These are phyloP conservation scores for Pyricularia pennisetigena DNA, from an alignment of 2,329 filamentous ascomycete genomes.

Conservation along the genomic window DNA sequence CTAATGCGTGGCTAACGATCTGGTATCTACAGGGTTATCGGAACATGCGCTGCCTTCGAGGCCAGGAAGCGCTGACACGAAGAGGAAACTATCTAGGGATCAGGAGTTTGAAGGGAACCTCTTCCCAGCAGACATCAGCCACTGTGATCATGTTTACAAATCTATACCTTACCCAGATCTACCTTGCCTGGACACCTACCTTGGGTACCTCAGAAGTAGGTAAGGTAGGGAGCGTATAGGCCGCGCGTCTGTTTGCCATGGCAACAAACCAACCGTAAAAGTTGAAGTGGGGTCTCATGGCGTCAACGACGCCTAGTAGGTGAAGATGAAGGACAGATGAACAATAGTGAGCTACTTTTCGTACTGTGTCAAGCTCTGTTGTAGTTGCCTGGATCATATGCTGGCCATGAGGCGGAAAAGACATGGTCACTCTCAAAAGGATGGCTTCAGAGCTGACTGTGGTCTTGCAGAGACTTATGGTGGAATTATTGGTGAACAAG, in stretches of 20 bases:
- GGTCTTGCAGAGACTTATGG: background rate
- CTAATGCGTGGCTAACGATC: background rate
- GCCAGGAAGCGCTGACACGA: background rate
- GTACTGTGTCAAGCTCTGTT: background rate
- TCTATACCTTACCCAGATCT: background rate
- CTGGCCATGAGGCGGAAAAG: background rate
- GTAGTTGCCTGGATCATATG: background rate
- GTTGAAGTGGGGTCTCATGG: background rate
- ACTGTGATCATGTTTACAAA: background rate
- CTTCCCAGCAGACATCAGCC: background rate
- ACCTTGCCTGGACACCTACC: background rate
- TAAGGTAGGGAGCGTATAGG: background rate
- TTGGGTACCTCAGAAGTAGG: background rate
- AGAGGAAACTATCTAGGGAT: background rate
- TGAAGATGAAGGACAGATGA: background rate
- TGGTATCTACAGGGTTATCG: background rate
- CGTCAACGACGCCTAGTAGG: background rate
- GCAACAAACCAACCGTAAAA: background rate
- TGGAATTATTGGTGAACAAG: background rate
- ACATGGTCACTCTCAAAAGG: background rate
- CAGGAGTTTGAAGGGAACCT: no score
- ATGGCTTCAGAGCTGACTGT: background rate
- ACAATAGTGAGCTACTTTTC: background rate
- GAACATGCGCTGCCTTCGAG: background rate
- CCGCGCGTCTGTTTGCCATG: background rate